Evolutionary conservation across 495 filamentous ascomycete genomes (phyloP), one percentile per base, ranked within the genome.

Genomic region (Tuber melanosporum): DNA sequence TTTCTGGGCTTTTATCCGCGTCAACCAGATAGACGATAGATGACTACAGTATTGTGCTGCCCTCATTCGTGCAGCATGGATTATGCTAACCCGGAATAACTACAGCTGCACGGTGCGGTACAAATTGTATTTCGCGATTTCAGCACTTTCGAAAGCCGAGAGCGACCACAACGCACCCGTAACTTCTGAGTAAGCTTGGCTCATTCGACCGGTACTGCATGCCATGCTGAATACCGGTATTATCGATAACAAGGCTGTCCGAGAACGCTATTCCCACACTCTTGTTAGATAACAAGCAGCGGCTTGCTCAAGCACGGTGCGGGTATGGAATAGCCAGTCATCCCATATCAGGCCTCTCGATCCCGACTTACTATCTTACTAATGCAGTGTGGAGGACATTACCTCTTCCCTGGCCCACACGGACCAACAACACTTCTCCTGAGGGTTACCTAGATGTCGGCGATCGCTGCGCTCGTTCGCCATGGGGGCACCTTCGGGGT

Each of bases 151-250:
- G 42, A 10, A 43, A 43, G 42, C 42, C 42, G 42, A 10, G 9
- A 43, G 42, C 42, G 42, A 43, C 42, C 42, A 43, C 7, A 43
- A 8, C 32, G 42, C 2, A 43, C 4, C 42, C 42, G 0, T 43
- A 66, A 26, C 57, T 66, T 36, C 57, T 66, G 57, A 66, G 57
- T 66, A 66, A 66, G 57, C 57, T 66, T 66, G 57, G 26, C 26
- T 36, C 26, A 66, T 66, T 14, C 57, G 12, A 36, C 26, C 26
- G 57, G 57, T 36, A 66, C 57, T 66, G 32, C 26, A 66, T 66
- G 57, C 26, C 57, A 36, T 66, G 57, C 36, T 66, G 32, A 26
- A 66, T 66, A 66, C 57, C n/a, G n/a, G 52, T 32, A 62, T 26
- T 66, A 66, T 36, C 14, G 57, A 32, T 66, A 66, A 14, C 57